Base-by-base conservation (phyloP, 1,139 yeast species). In the Blastobotrys illinoisensis region DNA sequence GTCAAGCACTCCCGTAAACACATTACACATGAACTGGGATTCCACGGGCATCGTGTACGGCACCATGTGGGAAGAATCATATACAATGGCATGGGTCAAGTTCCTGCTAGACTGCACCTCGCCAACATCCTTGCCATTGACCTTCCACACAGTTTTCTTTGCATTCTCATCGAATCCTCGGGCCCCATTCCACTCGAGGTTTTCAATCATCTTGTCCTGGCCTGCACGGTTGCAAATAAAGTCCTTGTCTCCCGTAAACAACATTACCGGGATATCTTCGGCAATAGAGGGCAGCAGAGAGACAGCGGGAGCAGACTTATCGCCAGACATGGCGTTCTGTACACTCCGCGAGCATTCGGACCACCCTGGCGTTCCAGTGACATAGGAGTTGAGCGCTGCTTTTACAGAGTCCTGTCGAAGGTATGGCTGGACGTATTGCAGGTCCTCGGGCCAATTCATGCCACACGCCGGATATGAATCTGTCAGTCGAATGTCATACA, bases 401-500 rank as follows among this genome's bases (percentile, higher is more conserved):
- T 81, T 79, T 16, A 88, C 93, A 1, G 78, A 79, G 0, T 75
- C 73, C 1, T 72, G 67, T 21, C 79, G 74, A 57, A 93, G 77
- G 65, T 87, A 93, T 9, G 82, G 79, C 0, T 78, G 73, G 13
- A 90, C 83, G 49, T 72, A 62, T 0, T 71, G 73, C 59, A 91
- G 73, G 60, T 83, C 93, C 21, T 80, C 80, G 0, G 99, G 99
- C 99, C 99, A 93, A 67, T 87, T 86, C 82, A 83, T 79, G 4
- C 99, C 99, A 72, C 99, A 93, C 0, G 87, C 74, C 0, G 98
- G 97, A 62, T 74, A 89, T 0, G 82, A 70, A 67, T 93, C 97
- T 32, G 72, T 75, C 54, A 86, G 73, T 36, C 87, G 78, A 55
- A 82, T 80, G 68, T 93, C 96, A 69, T 93, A 93, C 79, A 89